A percentile compares a stretch with the other conserved stretches of the same genome.
phyloP scores from a whole-genome alignment of 2,329 filamentous ascomycete species.

The Amauroascus verrucosus region DNA sequence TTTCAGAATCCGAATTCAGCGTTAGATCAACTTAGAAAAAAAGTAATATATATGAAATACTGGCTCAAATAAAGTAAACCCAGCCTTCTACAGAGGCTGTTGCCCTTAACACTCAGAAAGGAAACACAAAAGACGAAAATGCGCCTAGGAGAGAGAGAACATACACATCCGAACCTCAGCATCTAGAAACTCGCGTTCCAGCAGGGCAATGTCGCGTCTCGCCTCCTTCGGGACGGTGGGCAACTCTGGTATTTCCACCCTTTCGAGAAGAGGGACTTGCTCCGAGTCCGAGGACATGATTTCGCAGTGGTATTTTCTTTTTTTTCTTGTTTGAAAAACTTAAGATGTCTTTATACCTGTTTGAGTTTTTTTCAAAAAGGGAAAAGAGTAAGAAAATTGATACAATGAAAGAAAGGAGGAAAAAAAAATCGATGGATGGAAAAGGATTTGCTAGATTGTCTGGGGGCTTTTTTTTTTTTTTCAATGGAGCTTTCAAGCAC shows the following conservation, averaged over 20 bases:
- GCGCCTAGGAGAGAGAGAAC: not conserved
- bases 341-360: not conserved
- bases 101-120: too few relatives aligned
- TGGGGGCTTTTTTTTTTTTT: too few relatives aligned
- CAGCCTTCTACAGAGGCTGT: too few relatives aligned
- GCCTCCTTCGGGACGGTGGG: constrained; percentile 40
- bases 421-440: not conserved
- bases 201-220: constrained; percentile 53
- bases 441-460: not conserved
- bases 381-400: not conserved
- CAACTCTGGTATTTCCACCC: constrained; percentile 22
- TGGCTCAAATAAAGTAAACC: too few relatives aligned
- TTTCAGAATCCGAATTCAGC: too few relatives aligned
- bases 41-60: too few relatives aligned
- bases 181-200: constrained; percentile 77
- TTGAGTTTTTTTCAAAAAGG: not conserved
- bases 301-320: not conserved
- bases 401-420: not conserved
- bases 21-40: too few relatives aligned
- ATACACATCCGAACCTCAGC: constrained; percentile 72
- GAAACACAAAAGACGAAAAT: not conserved
- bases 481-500: not conserved
- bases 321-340: not conserved
- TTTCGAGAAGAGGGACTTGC: constrained; percentile 28
- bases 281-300: constrained; percentile 15